Evolutionary conservation across 2,329 filamentous ascomycete genomes (phyloP).

Genomic region (Taxawa tesnikishii): DNA sequence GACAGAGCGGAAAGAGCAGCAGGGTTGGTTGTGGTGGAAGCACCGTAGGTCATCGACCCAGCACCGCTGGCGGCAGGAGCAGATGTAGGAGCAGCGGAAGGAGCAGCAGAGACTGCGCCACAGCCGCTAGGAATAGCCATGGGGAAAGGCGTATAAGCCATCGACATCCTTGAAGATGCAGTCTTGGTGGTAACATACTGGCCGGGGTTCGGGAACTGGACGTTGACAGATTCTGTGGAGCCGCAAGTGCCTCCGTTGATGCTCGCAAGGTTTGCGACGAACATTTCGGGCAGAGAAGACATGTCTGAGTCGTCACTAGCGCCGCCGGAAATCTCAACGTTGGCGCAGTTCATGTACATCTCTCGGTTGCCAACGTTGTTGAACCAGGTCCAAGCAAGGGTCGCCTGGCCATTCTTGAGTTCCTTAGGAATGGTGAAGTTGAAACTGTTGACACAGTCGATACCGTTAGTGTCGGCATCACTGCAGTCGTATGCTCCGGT

Average conservation of each 20-base stretch:
- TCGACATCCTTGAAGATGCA: slow-evolving; percentile 5
- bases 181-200: slow-evolving; percentile 34
- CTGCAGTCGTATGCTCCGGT: slow-evolving; percentile 4
- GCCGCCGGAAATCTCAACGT: slow-evolving; percentile 49
- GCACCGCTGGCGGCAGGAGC: too few relatives aligned
- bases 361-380: slow-evolving; percentile 88
- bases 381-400: slow-evolving; percentile 88
- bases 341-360: slow-evolving; percentile 95
- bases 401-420: slow-evolving; percentile 64
- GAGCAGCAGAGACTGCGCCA: slow-evolving; percentile 9
- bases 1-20: slow-evolving; percentile 6
- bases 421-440: slow-evolving; percentile 59
- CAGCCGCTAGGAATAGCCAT: slow-evolving; percentile 13
- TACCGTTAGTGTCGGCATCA: slow-evolving; percentile 6
- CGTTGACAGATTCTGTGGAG: slow-evolving; percentile 42
- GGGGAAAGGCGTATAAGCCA: slow-evolving; percentile 11
- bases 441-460: slow-evolving; percentile 40
- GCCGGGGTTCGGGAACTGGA: slow-evolving; percentile 59
- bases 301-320: slow-evolving; percentile 42
- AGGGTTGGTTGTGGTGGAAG: slow-evolving; percentile 1
- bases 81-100: slow-evolving; percentile 4
- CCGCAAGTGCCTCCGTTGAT: slow-evolving; percentile 35
- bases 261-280: slow-evolving; percentile 54
- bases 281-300: slow-evolving; percentile 57
- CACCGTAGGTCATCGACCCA: too few relatives aligned